Evolutionary conservation across 2,329 filamentous ascomycete genomes (phyloP), one percentile per base, ranked within the genome.

Genomic region (Aspergillus udagawae): DNA sequence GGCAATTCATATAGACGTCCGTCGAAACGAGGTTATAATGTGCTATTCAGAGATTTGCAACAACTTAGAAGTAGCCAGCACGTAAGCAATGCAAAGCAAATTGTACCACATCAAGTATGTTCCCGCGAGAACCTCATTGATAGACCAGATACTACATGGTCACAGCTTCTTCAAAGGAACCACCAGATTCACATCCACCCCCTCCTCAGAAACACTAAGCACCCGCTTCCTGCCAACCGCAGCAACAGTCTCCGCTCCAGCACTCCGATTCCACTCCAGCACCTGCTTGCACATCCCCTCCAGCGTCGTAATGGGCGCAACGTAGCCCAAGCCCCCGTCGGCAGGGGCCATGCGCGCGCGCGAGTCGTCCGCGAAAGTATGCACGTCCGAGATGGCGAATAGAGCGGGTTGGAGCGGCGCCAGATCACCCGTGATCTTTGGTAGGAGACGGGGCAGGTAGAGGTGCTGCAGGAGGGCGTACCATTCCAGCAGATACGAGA

Each of bases 221-320:
- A 58, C 47, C 9, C 60, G 59, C 47, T 60, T 58, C 27, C 58
- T 61, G 25, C 54, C 50, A 12, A 58, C 58, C 3, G 54, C 60
- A 42, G 50, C 49, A 47, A 54, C 57, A 1, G 32, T 52, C 32
- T 64, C 61, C 9, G 44, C 27, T 29, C 58, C 59, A n/a, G 58
- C 65, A 38, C 63, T 61, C 25, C 60, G 52, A 55, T 74, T 74
- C 73, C 72, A 75, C 51, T 71, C 66, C 29, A 66, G 57, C 41
- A 74, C 28, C 25, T 72, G 57, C 56, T 67, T 68, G 51, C 68
- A 73, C 63, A 74, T 60, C 2, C 70, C 73, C 14, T 73, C 66
- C 25, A 74, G 45, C 4, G 70, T 73, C 17, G 58, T 70, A 17
- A 73, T 42, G 3, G 68, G 65, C n/a, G 69, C 54, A 2, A 58